phyloP scores from a whole-genome alignment of 345 rosid genomes.

The Capsella bursapastoris region DNA sequence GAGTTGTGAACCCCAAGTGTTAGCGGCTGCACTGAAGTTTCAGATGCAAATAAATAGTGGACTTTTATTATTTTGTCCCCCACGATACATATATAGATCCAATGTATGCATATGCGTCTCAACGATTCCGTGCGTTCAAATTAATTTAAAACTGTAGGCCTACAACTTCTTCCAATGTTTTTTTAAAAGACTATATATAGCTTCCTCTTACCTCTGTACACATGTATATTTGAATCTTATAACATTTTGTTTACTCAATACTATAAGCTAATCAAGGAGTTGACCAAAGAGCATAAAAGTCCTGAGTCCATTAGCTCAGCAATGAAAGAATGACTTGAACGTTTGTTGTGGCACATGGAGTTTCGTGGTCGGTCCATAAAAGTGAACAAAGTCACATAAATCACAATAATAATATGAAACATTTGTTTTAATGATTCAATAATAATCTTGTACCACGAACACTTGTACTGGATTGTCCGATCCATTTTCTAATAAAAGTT shows the following conservation, averaged over 20 bases:
- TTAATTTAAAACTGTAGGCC: background rate
- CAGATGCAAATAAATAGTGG: background rate
- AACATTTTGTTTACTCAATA: background rate
- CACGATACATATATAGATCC: background rate
- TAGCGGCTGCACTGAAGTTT: conserved; percentile 4
- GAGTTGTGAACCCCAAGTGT: background rate
- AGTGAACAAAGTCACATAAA: conserved; percentile 21
- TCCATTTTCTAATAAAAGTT: background rate
- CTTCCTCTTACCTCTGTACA: background rate
- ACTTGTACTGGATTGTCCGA: background rate
- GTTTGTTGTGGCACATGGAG: conserved; percentile 36
- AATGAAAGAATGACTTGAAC: conserved; percentile 16
- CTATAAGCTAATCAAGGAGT: background rate
- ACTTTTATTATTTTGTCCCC: background rate
- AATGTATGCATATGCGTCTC: background rate
- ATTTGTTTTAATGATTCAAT: conserved; percentile 11
- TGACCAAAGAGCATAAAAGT: conserved; percentile 25
- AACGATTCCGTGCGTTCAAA: background rate
- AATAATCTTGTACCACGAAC: conserved; percentile 9
- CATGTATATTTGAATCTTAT: too few relatives aligned
- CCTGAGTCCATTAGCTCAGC: conserved; percentile 14
- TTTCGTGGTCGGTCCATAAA: conserved; percentile 32
- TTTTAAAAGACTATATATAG: background rate
- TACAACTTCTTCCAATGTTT: background rate
- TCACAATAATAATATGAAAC: background rate